A percentile compares a stretch with the other conserved stretches of the same genome.
Conservation (phyloP, 768 basidiomycete genomes). For the Kwoniella sp. region DNA sequence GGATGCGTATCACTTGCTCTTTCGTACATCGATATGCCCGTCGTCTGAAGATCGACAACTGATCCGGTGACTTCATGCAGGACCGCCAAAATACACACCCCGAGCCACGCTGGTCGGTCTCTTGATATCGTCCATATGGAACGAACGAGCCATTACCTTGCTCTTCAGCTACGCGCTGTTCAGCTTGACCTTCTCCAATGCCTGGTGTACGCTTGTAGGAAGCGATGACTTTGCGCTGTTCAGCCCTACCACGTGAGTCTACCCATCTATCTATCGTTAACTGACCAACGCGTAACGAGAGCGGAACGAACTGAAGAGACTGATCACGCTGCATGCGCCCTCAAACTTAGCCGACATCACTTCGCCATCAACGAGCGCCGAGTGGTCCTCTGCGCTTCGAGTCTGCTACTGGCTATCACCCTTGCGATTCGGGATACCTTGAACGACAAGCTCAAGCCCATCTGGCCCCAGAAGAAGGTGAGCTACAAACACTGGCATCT, state of each 20-base stretch:
- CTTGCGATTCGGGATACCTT: slow-evolving; percentile 40
- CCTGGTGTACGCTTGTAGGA: slow-evolving; percentile 18
- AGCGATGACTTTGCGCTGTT: slow-evolving; percentile 21
- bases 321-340: no score
- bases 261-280: background rate
- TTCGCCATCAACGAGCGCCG: slow-evolving; percentile 40
- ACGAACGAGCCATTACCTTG: slow-evolving; percentile 48
- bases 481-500: no score
- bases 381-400: slow-evolving; percentile 33
- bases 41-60: background rate
- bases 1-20: no score
- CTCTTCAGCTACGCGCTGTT: slow-evolving; percentile 27
- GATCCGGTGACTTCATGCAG: slow-evolving; percentile 11
- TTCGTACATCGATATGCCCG: background rate
- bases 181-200: slow-evolving; percentile 14
- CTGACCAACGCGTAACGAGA: background rate
- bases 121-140: slow-evolving; percentile 30
- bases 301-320: background rate
- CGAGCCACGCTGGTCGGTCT: slow-evolving; percentile 15
- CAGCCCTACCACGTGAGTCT: slow-evolving; percentile 26
- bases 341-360: slow-evolving; percentile 37
- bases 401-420: slow-evolving; percentile 26
- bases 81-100: slow-evolving; percentile 17
- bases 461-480: slow-evolving; percentile 45
- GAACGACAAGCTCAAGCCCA: slow-evolving; percentile 18